These are phyloP conservation scores for Pelargonium nanum DNA, from an alignment of 345 rosid genomes.

Conservation along the genomic window DNA sequence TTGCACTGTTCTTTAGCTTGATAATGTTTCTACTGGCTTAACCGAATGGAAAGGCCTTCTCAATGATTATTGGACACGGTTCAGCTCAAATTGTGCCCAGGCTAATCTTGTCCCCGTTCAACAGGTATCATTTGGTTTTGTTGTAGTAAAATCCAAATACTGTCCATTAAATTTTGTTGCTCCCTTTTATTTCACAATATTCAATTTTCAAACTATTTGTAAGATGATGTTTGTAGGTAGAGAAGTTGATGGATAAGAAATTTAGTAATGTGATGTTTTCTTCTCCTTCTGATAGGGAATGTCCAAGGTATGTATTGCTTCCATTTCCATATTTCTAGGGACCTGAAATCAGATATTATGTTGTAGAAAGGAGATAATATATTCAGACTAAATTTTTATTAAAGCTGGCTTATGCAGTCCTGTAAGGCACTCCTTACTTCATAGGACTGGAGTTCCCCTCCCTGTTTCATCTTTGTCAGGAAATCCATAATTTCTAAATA, in stretches of 20 bases:
- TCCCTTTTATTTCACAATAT: neutral
- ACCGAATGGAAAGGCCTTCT: conserved; percentile 99
- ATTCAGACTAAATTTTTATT: no score
- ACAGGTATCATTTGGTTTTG: conserved; percentile 41
- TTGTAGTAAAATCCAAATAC: neutral
- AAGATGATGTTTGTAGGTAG: conserved; percentile 55
- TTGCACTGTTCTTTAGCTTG: conserved; percentile 64
- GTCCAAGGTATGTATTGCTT: conserved; percentile 53
- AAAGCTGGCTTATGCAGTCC: no score
- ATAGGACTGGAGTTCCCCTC: no score
- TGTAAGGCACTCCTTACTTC: no score
- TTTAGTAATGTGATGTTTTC: conserved; percentile 70
- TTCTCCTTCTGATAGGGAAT: conserved; percentile 45
- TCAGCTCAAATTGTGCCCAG: conserved; percentile 65
- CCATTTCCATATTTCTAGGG: neutral
- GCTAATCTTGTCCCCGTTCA: conserved; percentile 54
- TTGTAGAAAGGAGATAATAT: neutral
- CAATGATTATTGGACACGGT: conserved; percentile 83
- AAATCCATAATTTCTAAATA: no score
- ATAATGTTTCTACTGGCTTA: conserved; percentile 88
- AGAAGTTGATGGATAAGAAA: conserved; percentile 83
- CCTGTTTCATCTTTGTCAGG: no score
- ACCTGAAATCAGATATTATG: neutral
- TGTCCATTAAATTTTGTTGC: neutral
- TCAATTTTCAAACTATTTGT: neutral